Base-by-base conservation (phyloP, 2,329 filamentous ascomycete genomes). In the Achaetomium macrosporum region DNA sequence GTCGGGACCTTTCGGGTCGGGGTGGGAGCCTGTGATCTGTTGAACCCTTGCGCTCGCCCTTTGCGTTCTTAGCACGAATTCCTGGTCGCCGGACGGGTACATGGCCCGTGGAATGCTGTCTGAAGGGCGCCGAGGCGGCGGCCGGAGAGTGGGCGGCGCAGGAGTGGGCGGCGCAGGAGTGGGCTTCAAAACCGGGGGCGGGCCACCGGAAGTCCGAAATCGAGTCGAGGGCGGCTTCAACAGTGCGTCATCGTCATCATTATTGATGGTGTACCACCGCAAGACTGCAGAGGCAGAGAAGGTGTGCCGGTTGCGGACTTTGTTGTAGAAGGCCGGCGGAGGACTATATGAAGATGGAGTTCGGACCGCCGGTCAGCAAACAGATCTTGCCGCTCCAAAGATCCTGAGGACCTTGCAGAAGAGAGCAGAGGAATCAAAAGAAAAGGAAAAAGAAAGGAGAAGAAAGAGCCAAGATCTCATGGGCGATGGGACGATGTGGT, bases 61-160 rank as follows among this genome's bases (percentile, higher is more conserved):
- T 31, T 63, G 60, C 12, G 65, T 65, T 39, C 61, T 62, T n/a
- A 50, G 16, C 1, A 62, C 55, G 53, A 64, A 65, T 10, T 66
- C 65, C n/a, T 61, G 61, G 20, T 64, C 57, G 37, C 47, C 57
- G 35, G 52, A 42, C 2, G 59, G 61, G 39, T 62, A 57, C 54
- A 57, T 58, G 42, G 56, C 52, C 25, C 55, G 20, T 8, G 57
- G 57, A 31, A 51, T 50, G 41, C 37, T 44, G 54, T 55, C 48
- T 16, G 35, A 42, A 35, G 40, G 36, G 13, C 43, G 17, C 40
- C 50, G 43, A n/a, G 57, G 52, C 33, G 50, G 59, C 15, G 50
- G 59, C 13, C 46, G 47, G 40, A 56, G 53, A 16, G 48, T 36
- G 12, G 55, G 25, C 3, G 58, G 59, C 40, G 47, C 53, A 39